Conservation (phyloP, 148 eudicot genomes). For the Arctostaphylos glauca region DNA sequence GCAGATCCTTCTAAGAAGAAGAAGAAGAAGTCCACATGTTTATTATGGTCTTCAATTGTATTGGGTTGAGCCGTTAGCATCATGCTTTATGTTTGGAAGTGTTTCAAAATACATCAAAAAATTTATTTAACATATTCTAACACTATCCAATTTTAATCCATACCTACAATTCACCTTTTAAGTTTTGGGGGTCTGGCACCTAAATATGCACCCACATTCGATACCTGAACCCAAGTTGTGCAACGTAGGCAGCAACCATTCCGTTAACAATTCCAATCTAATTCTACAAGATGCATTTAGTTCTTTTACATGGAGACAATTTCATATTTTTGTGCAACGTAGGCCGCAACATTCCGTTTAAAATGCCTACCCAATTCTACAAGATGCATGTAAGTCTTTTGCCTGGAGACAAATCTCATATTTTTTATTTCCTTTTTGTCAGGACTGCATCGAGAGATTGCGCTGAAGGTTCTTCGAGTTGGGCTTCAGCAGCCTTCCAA, state of each 20-base stretch:
- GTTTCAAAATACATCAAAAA: no score
- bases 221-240: no score
- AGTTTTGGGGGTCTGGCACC: no score
- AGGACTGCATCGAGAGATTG: constrained; percentile 52
- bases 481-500: constrained; percentile 56
- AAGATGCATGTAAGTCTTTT: not conserved
- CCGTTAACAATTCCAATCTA: not conserved
- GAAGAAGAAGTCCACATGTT: no score
- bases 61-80: no score
- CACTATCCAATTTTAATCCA: no score
- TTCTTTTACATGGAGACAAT: not conserved
- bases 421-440: constrained; percentile 19
- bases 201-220: no score
- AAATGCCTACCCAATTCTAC: not conserved
- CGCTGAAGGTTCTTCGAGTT: constrained; percentile 37
- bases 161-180: no score
- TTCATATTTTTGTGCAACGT: not conserved
- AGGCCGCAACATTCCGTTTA: not conserved
- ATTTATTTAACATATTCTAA: no score
- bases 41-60: no score
- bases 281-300: not conserved
- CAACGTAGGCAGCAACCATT: not conserved
- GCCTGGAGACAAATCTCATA: not conserved
- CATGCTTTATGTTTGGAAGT: no score
- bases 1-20: no score